Evolutionary conservation across 257 asterid genomes (phyloP).

Genomic region (Nicotiana obtusifolia): DNA sequence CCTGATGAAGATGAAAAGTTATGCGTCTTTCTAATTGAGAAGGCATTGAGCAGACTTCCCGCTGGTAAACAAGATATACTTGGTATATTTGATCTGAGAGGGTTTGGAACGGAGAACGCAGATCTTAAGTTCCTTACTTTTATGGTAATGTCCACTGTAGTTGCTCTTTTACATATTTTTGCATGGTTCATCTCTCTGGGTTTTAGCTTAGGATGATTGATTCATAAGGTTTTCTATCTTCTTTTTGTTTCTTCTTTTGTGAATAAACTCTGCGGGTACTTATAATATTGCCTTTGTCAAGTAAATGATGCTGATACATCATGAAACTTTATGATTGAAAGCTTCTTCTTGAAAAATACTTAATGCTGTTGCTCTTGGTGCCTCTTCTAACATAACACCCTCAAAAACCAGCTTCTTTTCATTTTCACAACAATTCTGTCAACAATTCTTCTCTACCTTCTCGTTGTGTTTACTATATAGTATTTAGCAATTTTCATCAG

Average conservation of each 20-base stretch:
- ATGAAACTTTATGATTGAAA: not conserved
- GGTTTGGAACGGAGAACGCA: conserved; percentile 59
- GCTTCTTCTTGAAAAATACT: not conserved
- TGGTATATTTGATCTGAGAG: conserved; percentile 65
- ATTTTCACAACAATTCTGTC: not conserved
- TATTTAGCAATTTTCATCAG: not conserved
- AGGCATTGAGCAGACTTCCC: conserved; percentile 67
- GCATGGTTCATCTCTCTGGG: not conserved
- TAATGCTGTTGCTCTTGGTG: not conserved
- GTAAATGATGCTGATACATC: not conserved
- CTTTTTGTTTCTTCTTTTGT: not conserved
- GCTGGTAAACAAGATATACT: conserved; percentile 47
- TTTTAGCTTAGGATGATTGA: not conserved
- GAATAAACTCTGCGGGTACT: not conserved
- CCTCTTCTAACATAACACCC: not conserved
- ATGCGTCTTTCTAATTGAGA: conserved; percentile 71
- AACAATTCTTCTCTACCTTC: not conserved
- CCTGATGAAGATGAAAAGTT: conserved; percentile 67
- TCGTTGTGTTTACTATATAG: not conserved
- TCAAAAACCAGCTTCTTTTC: not conserved
- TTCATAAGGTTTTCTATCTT: not conserved
- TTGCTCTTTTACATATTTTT: not conserved
- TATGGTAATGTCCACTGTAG: conserved; percentile 47
- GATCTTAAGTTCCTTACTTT: conserved; percentile 76
- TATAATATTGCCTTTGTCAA: not conserved